Conservation (phyloP, 2,329 filamentous ascomycete species). For the Xylaria sp. region DNA sequence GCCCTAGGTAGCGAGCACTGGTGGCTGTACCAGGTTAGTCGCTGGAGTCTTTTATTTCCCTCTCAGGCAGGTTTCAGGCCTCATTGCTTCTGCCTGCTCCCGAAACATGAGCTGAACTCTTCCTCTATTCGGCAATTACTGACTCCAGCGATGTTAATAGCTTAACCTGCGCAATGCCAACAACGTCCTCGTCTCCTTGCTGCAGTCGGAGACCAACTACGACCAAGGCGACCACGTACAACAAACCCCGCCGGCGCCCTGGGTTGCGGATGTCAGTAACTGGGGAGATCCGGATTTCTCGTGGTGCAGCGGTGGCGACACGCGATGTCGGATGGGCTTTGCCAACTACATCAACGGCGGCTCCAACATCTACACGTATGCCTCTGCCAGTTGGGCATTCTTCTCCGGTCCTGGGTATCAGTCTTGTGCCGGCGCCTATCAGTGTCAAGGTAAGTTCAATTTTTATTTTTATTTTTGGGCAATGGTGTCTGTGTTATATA, state of each 20-base stretch:
- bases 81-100: too few species aligned
- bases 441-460: constrained; percentile 44
- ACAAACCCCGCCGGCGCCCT: constrained; percentile 46
- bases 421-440: constrained; percentile 40
- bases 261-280: constrained; percentile 43
- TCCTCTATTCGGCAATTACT: too few species aligned
- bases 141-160: constrained; percentile 53
- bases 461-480: too few species aligned
- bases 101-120: too few species aligned
- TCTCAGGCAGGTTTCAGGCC: too few species aligned
- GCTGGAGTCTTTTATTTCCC: too few species aligned
- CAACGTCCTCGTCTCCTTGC: constrained; percentile 56
- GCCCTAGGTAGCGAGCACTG: constrained; percentile 61
- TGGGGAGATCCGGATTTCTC: constrained; percentile 52
- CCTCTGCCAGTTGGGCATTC: constrained; percentile 51
- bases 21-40: constrained; percentile 64
- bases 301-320: constrained; percentile 46
- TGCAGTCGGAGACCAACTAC: constrained; percentile 63
- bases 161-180: constrained; percentile 56
- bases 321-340: constrained; percentile 50
- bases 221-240: constrained; percentile 47
- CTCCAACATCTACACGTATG: constrained; percentile 47
- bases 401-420: constrained; percentile 49
- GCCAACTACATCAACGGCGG: constrained; percentile 51
- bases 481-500: too few species aligned